Percentiles rank a stretch among this genome's conserved stretches.
phyloP scores from a whole-genome alignment of 768 basidiomycete genomes.

The Naganishia onofrii region DNA sequence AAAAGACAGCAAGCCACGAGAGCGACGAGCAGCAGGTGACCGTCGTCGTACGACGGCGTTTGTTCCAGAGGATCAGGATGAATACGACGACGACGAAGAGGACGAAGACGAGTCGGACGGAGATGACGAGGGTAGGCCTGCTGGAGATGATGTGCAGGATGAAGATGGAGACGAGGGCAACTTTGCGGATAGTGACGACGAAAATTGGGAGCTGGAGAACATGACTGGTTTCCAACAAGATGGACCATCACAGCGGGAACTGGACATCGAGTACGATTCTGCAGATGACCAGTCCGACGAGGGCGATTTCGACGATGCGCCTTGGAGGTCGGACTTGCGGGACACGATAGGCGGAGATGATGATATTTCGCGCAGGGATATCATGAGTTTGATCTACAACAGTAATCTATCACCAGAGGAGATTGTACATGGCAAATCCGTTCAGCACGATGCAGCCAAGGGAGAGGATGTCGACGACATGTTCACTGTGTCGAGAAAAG shows the following conservation, averaged over 20 bases:
- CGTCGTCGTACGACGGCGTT: constrained; percentile 35
- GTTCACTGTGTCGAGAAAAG: constrained; percentile 40
- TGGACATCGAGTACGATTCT: constrained; percentile 54
- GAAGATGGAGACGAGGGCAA: constrained; percentile 43
- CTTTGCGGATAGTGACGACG: constrained; percentile 48
- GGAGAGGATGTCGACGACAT: constrained; percentile 40
- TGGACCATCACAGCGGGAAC: constrained; percentile 57
- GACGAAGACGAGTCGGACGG: constrained; percentile 41
- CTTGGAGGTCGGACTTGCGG: constrained; percentile 34
- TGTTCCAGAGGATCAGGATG: constrained; percentile 38
- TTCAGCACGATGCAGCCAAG: constrained; percentile 8
- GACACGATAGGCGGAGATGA: constrained; percentile 30
- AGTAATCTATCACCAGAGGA: constrained; percentile 67
- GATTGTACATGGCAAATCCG: constrained; percentile 58
- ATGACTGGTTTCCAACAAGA: constrained; percentile 58
- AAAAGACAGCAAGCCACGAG: constrained; percentile 46
- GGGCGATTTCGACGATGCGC: constrained; percentile 43
- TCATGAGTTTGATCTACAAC: constrained; percentile 81
- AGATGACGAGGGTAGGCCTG: constrained; percentile 37
- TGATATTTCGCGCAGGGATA: constrained; percentile 60
- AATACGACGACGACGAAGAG: constrained; percentile 50
- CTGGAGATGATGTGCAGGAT: constrained; percentile 34
- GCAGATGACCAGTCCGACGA: constrained; percentile 54
- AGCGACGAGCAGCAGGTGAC: constrained; percentile 51
- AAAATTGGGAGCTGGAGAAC: constrained; percentile 47